A percentile compares a stretch with the other conserved stretches of the same genome.
These are phyloP conservation scores for Fistulifera solaris DNA, from an alignment of 108 stramenopile genomes.

Conservation along the genomic window DNA sequence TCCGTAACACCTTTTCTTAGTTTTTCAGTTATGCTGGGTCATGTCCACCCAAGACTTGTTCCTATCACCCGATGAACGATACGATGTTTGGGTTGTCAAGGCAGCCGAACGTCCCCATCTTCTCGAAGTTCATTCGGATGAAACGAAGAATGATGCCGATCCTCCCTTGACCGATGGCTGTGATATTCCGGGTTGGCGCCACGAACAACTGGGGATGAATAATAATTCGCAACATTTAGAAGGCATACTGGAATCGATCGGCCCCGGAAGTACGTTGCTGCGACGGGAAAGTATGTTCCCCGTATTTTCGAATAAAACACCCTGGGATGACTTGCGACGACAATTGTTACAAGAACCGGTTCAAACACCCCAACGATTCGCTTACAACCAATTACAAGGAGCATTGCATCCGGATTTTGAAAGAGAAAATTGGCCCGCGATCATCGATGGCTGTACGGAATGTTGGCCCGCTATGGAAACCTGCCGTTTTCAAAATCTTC, in stretches of 20 bases:
- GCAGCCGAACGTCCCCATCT: constrained; percentile 68
- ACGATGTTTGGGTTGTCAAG: constrained; percentile 63
- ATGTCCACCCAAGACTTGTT: constrained; percentile 8
- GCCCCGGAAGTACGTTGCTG: constrained; percentile 46
- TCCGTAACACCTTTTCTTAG: too few species aligned
- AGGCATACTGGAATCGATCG: constrained; percentile 35
- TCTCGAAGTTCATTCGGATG: constrained; percentile 12
- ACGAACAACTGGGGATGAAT: constrained; percentile 24
- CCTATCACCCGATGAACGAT: constrained; percentile 54
- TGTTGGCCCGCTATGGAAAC: constrained; percentile 58
- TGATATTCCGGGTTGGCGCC: constrained; percentile 68
- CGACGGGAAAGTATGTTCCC: constrained; percentile 54
- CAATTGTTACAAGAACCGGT: constrained; percentile 20
- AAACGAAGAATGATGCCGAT: constrained; percentile 10
- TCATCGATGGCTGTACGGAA: constrained; percentile 51
- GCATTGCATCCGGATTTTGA: constrained; percentile 42
- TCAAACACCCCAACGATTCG: constrained; percentile 12
- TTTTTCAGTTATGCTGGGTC: too few species aligned
- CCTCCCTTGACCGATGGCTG: constrained; percentile 68
- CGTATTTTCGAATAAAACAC: constrained; percentile 11
- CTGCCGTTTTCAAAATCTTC: constrained; percentile 37
- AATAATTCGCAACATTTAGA: constrained; percentile 15
- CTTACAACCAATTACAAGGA: constrained; percentile 1
- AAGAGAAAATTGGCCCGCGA: constrained; percentile 53
- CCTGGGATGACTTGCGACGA: constrained; percentile 32